Evolutionary conservation across 768 basidiomycete genomes (phyloP).

Genomic region (Rubroboletus satanas): DNA sequence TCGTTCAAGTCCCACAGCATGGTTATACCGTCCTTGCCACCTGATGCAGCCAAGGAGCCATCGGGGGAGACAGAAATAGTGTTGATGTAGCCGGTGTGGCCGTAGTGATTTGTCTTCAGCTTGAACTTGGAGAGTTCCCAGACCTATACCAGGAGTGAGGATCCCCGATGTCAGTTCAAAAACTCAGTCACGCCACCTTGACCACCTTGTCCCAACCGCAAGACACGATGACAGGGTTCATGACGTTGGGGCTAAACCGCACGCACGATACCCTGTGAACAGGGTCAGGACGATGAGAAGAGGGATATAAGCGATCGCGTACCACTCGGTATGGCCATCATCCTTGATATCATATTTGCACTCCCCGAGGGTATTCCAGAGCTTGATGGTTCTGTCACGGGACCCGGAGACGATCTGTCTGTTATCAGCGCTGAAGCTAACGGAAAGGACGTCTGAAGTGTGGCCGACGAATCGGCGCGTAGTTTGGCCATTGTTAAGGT

Average conservation of each 20-base stretch:
- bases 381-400: conserved; percentile 95
- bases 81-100: conserved; percentile 99
- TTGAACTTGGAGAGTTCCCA: conserved; percentile 99
- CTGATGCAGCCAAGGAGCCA: conserved; percentile 97
- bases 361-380: conserved; percentile 99
- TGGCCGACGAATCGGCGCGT: conserved; percentile 98
- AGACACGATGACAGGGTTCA: conserved; percentile 98
- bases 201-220: conserved; percentile 99
- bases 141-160: conserved; percentile 59
- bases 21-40: conserved; percentile 99
- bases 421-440: conserved; percentile 99
- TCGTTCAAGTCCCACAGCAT: conserved; percentile 99
- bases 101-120: conserved; percentile 99
- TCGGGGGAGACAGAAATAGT: conserved; percentile 98
- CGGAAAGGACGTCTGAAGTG: conserved; percentile 95
- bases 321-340: conserved; percentile 97
- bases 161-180: not conserved
- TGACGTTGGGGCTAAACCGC: conserved; percentile 95
- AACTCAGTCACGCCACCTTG: conserved; percentile 62
- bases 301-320: conserved; percentile 3
- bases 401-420: conserved; percentile 98
- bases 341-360: conserved; percentile 99
- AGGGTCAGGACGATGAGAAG: not conserved
- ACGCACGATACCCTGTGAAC: conserved; percentile 90
- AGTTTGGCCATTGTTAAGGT: conserved; percentile 94